These are phyloP conservation scores for Phytophthora pisi DNA, from an alignment of 352 stramenopile genomes.

Conservation along the genomic window DNA sequence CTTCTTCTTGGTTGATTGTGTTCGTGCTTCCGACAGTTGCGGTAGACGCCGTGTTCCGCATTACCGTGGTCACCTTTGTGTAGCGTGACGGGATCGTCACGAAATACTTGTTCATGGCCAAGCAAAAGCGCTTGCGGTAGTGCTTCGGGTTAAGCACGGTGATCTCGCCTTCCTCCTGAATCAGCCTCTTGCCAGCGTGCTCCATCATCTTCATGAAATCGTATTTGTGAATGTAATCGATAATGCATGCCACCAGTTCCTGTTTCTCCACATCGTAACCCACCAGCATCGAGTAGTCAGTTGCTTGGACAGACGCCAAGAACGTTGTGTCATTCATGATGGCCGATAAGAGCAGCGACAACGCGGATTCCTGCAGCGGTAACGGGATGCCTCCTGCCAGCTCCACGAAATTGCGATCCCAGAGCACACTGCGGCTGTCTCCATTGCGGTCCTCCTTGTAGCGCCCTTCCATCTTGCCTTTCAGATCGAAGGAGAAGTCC, in stretches of 20 bases:
- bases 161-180: slow-evolving; percentile 90
- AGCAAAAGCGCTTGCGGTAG: slow-evolving; percentile 86
- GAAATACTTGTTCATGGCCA: slow-evolving; percentile 91
- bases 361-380: slow-evolving; percentile 82
- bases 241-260: slow-evolving; percentile 88
- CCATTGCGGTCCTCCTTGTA: slow-evolving; percentile 53
- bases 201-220: slow-evolving; percentile 92
- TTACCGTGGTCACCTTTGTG: slow-evolving; percentile 79
- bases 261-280: slow-evolving; percentile 88
- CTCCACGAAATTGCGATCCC: slow-evolving; percentile 90
- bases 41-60: slow-evolving; percentile 44
- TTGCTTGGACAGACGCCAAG: slow-evolving; percentile 82
- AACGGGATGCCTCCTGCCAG: slow-evolving; percentile 82
- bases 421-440: slow-evolving; percentile 61
- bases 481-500: slow-evolving; percentile 88
- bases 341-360: slow-evolving; percentile 79
- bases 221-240: slow-evolving; percentile 92
- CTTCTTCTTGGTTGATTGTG: slow-evolving; percentile 36
- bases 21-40: slow-evolving; percentile 29
- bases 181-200: slow-evolving; percentile 86
- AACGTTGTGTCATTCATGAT: slow-evolving; percentile 90
- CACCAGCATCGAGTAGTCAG: slow-evolving; percentile 90
- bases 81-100: slow-evolving; percentile 87
- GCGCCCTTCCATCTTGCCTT: slow-evolving; percentile 88
- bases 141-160: slow-evolving; percentile 88